Conservation (phyloP, 2,329 filamentous ascomycete genomes). For the Helotiales sp. region DNA sequence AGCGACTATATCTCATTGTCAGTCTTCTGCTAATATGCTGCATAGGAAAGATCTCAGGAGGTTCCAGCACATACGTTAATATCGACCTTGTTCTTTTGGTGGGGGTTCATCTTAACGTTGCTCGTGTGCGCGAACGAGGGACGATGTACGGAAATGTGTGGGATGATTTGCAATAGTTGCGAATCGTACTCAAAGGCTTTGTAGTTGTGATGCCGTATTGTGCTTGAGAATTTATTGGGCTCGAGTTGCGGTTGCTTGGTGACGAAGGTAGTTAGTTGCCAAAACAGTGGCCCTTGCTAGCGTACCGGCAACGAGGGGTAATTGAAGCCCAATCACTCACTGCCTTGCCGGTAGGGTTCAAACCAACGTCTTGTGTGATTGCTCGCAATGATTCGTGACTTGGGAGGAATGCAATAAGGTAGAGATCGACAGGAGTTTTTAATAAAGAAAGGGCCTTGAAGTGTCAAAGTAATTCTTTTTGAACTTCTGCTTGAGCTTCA, state of each 20-base stretch:
- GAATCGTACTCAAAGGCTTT: not conserved
- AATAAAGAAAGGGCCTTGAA: not conserved
- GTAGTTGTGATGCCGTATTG: conserved; percentile 1
- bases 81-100: conserved; percentile 98
- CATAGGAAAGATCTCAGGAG: conserved; percentile 21
- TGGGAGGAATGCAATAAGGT: not conserved
- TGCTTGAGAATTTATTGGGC: conserved; percentile 1
- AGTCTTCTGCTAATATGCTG: not conserved
- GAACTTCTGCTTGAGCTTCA: not conserved
- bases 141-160: not conserved
- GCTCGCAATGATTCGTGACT: not conserved
- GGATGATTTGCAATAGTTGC: not conserved
- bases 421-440: conserved; percentile 2
- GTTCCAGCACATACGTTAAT: conserved; percentile 72
- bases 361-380: not conserved
- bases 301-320: conserved; percentile 11
- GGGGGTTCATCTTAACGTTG: conserved; percentile 78
- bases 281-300: conserved; percentile 1
- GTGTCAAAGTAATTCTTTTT: not conserved
- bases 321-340: conserved; percentile 11
- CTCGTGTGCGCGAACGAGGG: not conserved
- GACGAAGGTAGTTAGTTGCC: not conserved
- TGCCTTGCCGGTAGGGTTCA: not conserved
- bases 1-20: conserved; percentile 66
- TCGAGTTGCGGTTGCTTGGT: conserved; percentile 5